phyloP scores from a whole-genome alignment of 768 basidiomycete genomes.

The Clavaria fumosa region DNA sequence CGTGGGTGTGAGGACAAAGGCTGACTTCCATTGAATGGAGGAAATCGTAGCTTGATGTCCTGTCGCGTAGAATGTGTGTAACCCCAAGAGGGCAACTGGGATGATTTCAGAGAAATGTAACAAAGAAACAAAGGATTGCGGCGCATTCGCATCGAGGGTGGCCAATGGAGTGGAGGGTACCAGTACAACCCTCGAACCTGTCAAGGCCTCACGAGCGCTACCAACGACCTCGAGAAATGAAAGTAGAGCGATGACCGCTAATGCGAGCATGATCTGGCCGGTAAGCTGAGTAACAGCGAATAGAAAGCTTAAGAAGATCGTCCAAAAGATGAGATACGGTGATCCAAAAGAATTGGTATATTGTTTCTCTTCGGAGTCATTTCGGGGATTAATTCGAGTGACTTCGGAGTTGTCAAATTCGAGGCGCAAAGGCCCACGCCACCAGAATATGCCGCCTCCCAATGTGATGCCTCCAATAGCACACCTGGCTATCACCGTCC shows the following conservation, averaged over 20 bases:
- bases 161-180: constrained; percentile 30
- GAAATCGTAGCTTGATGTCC: constrained; percentile 86
- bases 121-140: constrained; percentile 9
- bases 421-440: constrained; percentile 57
- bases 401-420: constrained; percentile 36
- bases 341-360: constrained; percentile 86
- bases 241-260: constrained; percentile 51
- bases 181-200: constrained; percentile 33
- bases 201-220: constrained; percentile 56
- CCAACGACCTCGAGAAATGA: constrained; percentile 71
- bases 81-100: constrained; percentile 60
- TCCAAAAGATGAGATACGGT: constrained; percentile 74
- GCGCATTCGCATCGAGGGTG: constrained; percentile 23
- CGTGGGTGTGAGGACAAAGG: constrained; percentile 63
- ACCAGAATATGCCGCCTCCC: constrained; percentile 54
- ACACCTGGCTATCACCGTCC: constrained; percentile 49
- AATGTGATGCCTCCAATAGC: constrained; percentile 36
- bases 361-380: constrained; percentile 22
- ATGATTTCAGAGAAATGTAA: constrained; percentile 52
- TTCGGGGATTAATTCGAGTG: constrained; percentile 17
- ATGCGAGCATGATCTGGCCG: constrained; percentile 62
- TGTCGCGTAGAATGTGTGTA: constrained; percentile 70
- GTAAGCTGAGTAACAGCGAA: constrained; percentile 62
- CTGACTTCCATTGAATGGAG: constrained; percentile 91
- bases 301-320: constrained; percentile 42